phyloP scores from a whole-genome alignment of 1,284 basidiomycete genomes.

The Singerocomus inundabilis region DNA sequence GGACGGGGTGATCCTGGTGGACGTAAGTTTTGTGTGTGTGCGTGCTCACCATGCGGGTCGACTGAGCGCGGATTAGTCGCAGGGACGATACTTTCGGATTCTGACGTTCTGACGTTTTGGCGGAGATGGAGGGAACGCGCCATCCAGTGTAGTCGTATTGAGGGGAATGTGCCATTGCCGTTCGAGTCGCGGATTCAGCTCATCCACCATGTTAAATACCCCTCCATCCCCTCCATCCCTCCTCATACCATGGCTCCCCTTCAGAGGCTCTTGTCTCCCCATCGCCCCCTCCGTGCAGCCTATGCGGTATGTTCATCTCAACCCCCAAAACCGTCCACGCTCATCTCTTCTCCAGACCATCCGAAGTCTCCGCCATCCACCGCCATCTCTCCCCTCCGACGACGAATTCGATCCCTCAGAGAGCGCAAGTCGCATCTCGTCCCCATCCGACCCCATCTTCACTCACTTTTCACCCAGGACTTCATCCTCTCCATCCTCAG shows the following conservation, averaged over 20 bases:
- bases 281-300: constrained; percentile 52
- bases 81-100: constrained; percentile 27
- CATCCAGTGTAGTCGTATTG: neutral
- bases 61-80: constrained; percentile 14
- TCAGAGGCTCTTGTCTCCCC: constrained; percentile 1
- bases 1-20: constrained; percentile 51
- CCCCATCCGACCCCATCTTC: neutral
- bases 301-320: constrained; percentile 51
- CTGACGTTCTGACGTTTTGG: constrained; percentile 24
- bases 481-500: constrained; percentile 95
- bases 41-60: neutral
- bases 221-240: neutral
- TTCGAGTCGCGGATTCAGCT: constrained; percentile 30
- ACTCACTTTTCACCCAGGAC: constrained; percentile 56
- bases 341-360: constrained; percentile 43
- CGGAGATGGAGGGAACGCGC: neutral
- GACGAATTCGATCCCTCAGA: constrained; percentile 51
- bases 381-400: constrained; percentile 32
- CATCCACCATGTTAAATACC: constrained; percentile 20
- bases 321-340: neutral
- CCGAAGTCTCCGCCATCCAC: constrained; percentile 41
- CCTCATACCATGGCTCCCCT: too few species aligned
- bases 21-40: constrained; percentile 35
- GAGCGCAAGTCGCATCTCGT: constrained; percentile 41
- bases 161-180: constrained; percentile 30